Evolutionary conservation across 2,329 filamentous ascomycete species (phyloP).

Genomic region (Hypomyces rosellus): DNA sequence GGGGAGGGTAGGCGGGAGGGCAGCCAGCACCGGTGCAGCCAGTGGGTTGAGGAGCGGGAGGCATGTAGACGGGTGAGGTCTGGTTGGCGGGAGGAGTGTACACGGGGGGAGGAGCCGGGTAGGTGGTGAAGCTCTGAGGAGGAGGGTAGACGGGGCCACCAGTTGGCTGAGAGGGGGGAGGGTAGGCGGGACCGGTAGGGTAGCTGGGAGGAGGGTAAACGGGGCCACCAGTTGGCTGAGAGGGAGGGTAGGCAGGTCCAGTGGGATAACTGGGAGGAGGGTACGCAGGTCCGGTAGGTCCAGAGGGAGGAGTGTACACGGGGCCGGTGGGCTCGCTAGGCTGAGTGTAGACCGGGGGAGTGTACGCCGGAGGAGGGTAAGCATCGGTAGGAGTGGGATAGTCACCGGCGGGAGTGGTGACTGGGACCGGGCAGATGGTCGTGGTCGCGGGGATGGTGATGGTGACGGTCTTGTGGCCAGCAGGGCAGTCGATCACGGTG

Average conservation of each 20-base stretch:
- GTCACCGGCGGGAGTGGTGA: too few relatives aligned
- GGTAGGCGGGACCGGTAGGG: too few relatives aligned
- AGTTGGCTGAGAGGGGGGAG: neutral
- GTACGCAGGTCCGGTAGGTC: neutral
- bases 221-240: neutral
- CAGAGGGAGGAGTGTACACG: neutral
- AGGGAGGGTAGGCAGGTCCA: neutral
- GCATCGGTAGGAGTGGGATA: neutral
- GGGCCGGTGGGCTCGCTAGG: neutral
- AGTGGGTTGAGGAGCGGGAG: slow-evolving; percentile 6
- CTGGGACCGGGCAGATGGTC: neutral
- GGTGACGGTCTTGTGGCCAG: slow-evolving; percentile 29
- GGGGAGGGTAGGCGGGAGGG: neutral
- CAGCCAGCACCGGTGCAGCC: neutral
- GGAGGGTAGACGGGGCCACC: neutral
- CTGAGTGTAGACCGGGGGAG: slow-evolving; percentile 1
- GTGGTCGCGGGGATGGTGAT: slow-evolving; percentile 26
- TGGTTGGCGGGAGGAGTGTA: slow-evolving; percentile 8
- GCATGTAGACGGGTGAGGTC: neutral
- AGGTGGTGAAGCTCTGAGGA: neutral
- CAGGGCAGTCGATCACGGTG: slow-evolving; percentile 33
- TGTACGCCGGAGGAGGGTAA: neutral
- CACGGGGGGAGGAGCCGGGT: neutral
- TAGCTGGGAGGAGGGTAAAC: neutral
- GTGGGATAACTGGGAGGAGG: neutral